Evolutionary conservation across 441 rosid genomes (phyloP).

Genomic region (Erysimum cheiri): DNA sequence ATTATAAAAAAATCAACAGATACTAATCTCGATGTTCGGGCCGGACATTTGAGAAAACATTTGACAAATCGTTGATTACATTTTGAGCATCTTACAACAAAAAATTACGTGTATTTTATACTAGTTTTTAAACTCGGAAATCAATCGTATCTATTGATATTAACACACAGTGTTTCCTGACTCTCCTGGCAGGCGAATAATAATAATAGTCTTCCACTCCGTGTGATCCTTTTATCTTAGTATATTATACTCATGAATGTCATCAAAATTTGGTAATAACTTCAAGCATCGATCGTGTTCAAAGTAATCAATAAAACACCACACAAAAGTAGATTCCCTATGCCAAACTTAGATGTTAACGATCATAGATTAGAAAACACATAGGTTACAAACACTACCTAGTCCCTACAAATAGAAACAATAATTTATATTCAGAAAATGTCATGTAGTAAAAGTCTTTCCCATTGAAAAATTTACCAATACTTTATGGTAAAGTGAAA

Average conservation of each 20-base stretch:
- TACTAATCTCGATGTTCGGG: conserved; percentile 26
- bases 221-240: background rate
- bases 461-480: background rate
- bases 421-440: background rate
- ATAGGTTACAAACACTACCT: background rate
- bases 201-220: background rate
- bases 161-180: background rate
- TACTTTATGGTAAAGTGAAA: background rate
- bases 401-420: background rate
- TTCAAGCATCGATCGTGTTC: conserved; percentile 8
- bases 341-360: conserved; percentile 18
- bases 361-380: background rate
- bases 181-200: conserved; percentile 2
- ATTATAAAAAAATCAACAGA: conserved; percentile 5
- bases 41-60: conserved; percentile 20
- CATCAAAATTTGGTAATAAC: conserved; percentile 20
- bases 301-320: conserved; percentile 19
- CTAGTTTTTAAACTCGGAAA: background rate
- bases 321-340: conserved; percentile 14
- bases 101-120: background rate
- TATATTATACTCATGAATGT: conserved; percentile 19
- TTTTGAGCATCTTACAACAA: conserved; percentile 8
- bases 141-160: background rate
- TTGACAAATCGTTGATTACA: conserved; percentile 25
- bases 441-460: background rate